These are phyloP conservation scores for Phytophthora syringae DNA, from an alignment of 352 stramenopile genomes.

Conservation along the genomic window DNA sequence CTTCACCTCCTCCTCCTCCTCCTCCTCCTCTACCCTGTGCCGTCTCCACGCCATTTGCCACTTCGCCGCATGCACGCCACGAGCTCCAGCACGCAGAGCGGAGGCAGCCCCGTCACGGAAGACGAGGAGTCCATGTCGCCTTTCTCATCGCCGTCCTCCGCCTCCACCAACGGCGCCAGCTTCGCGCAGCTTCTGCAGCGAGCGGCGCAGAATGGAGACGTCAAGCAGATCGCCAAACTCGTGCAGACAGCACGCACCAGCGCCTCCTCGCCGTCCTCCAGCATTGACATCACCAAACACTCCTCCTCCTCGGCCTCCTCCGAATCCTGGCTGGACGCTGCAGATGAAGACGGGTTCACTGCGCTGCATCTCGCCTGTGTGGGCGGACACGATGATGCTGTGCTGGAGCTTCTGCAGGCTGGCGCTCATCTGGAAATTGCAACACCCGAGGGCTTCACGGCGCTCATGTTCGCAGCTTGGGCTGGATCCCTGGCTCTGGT, in stretches of 20 bases:
- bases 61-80: conserved; percentile 41
- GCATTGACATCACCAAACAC: conserved; percentile 29
- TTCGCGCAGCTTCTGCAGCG: conserved; percentile 47
- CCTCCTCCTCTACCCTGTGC: background rate
- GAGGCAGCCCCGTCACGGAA: conserved; percentile 64
- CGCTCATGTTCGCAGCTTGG: conserved; percentile 63
- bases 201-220: conserved; percentile 52
- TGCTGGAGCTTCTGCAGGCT: conserved; percentile 45
- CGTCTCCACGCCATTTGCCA: conserved; percentile 10
- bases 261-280: conserved; percentile 27
- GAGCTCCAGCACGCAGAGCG: conserved; percentile 54
- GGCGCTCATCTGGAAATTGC: conserved; percentile 51
- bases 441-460: conserved; percentile 63
- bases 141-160: conserved; percentile 40
- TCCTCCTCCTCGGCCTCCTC: conserved; percentile 28
- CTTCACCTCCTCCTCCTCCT: background rate
- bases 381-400: conserved; percentile 51
- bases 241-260: conserved; percentile 39
- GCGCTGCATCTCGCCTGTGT: conserved; percentile 65
- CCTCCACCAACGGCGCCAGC: conserved; percentile 28
- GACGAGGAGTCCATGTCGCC: conserved; percentile 54
- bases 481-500: conserved; percentile 48
- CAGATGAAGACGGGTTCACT: conserved; percentile 67
- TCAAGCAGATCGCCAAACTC: conserved; percentile 56
- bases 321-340: conserved; percentile 36